These are phyloP conservation scores for Daldinia vernicosa DNA, from an alignment of 495 filamentous ascomycete species.

Conservation along the genomic window DNA sequence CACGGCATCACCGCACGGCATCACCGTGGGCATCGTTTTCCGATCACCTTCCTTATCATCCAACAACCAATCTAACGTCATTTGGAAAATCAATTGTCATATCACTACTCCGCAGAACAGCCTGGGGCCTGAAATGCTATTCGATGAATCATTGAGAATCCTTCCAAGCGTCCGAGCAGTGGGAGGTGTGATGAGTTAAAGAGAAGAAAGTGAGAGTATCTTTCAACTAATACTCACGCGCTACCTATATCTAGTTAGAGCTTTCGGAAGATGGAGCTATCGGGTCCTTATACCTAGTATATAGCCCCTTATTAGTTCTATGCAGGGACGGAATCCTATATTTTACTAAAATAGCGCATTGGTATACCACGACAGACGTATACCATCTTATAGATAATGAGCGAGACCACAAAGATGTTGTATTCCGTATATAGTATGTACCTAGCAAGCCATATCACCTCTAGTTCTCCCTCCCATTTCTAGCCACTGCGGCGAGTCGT, in stretches of 20 bases:
- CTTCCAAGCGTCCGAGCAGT: too few relatives aligned
- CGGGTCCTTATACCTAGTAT: not conserved
- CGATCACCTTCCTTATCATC: not conserved
- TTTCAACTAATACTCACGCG: not conserved
- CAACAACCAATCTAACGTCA: not conserved
- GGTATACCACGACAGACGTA: not conserved
- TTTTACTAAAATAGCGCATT: not conserved
- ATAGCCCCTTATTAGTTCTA: not conserved
- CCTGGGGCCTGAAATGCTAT: not conserved
- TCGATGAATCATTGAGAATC: not conserved
- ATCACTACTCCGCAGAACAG: not conserved
- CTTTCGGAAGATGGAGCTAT: not conserved
- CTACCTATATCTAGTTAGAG: not conserved
- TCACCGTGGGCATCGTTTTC: not conserved
- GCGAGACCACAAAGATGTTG: not conserved
- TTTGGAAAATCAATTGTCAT: not conserved
- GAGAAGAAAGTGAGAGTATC: not conserved
- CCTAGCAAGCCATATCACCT: not conserved
- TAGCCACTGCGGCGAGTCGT: not conserved
- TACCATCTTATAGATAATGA: not conserved
- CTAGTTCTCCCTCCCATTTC: not conserved
- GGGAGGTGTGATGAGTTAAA: not conserved
- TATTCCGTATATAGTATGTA: not conserved
- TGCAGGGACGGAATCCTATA: not conserved
- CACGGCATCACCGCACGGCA: too few relatives aligned